phyloP scores from a whole-genome alignment of 1,284 basidiomycete species.

The Coniferiporia weirii region DNA sequence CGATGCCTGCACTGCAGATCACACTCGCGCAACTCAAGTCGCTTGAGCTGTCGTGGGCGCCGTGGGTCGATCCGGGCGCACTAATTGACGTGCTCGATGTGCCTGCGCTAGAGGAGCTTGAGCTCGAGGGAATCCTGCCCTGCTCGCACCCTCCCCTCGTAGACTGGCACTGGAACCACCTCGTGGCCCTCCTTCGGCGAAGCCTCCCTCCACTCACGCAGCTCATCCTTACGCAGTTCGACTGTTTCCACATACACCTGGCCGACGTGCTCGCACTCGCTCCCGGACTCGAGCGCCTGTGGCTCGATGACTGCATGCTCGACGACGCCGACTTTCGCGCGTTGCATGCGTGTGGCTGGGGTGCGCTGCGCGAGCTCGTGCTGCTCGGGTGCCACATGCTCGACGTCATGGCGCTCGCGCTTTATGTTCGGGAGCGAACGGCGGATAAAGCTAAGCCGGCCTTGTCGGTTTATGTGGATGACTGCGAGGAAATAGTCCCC shows the following conservation, averaged over 20 bases:
- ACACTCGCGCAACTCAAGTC: background rate
- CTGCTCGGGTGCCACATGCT: conserved; percentile 8
- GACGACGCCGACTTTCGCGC: conserved; percentile 12
- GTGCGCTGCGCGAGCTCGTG: background rate
- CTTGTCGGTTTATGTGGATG: background rate
- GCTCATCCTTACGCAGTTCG: conserved; percentile 13
- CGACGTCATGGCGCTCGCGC: conserved; percentile 5
- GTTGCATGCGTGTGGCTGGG: background rate
- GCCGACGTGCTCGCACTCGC: background rate
- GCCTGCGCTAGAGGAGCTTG: conserved; percentile 13
- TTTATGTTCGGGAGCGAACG: background rate
- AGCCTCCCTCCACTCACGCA: conserved; percentile 3
- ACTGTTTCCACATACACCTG: conserved; percentile 11
- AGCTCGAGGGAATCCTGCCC: conserved; percentile 8
- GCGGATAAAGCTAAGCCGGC: too few species aligned
- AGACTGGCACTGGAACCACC: conserved; percentile 8
- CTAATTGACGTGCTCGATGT: conserved; percentile 9
- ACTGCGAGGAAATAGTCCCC: background rate
- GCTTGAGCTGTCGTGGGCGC: conserved; percentile 12
- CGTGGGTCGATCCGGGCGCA: conserved; percentile 9
- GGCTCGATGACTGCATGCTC: conserved; percentile 15
- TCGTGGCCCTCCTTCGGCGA: conserved; percentile 4
- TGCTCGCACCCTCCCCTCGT: background rate
- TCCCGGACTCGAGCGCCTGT: conserved; percentile 10
- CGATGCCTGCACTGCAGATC: background rate